Percentiles rank a stretch among this genome's conserved stretches.
These are phyloP conservation scores for Umbelopsis isabellina DNA, from an alignment of 192 early-diverging fungal species.

Conservation along the genomic window DNA sequence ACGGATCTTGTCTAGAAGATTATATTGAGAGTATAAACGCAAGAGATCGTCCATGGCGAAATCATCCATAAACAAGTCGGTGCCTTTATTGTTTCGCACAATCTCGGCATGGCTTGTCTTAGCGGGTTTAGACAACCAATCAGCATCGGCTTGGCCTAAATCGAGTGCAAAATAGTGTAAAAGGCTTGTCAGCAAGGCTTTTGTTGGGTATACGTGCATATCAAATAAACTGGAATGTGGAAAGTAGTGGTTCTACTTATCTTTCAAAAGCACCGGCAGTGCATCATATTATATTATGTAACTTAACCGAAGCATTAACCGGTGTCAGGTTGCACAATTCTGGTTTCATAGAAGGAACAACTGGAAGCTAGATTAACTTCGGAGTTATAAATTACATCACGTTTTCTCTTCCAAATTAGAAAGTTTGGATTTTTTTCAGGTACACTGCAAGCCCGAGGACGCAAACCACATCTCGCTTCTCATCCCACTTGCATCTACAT, in stretches of 20 bases:
- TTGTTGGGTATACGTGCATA: not conserved
- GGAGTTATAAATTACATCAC: no score
- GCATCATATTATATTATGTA: no score
- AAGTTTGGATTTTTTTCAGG: no score
- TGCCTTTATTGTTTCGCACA: constrained; percentile 4
- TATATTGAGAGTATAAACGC: not conserved
- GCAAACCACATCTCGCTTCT: not conserved
- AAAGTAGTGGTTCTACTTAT: no score
- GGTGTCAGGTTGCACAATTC: no score
- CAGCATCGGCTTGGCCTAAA: constrained; percentile 4
- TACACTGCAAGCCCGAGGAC: no score
- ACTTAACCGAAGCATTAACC: no score
- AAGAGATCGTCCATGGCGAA: not conserved
- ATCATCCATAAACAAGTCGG: constrained; percentile 3
- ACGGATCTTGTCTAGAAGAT: not conserved
- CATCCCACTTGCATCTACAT: not conserved
- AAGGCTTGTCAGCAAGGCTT: not conserved
- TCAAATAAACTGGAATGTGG: no score
- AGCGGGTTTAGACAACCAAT: constrained; percentile 4
- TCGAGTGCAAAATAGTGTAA: constrained; percentile 3
- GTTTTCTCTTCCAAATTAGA: no score
- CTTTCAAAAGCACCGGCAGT: no score
- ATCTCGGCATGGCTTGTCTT: not conserved
- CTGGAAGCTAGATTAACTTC: no score
- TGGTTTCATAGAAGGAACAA: no score